Conservation (phyloP, 75 land plant genomes). For the Azolla pinnata region DNA sequence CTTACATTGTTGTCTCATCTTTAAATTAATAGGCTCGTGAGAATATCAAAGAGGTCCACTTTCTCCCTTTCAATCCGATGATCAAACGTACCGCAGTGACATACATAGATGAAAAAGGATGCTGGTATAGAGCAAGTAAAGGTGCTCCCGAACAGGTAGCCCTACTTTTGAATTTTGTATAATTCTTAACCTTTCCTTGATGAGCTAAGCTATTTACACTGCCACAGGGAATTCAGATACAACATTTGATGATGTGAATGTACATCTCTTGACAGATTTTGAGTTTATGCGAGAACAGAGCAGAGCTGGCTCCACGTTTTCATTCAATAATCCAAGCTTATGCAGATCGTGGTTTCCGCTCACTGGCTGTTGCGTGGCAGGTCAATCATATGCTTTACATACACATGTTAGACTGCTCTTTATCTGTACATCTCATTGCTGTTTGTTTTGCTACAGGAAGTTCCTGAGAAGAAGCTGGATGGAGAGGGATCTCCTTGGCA, state of each 20-base stretch:
- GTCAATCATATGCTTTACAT: conserved; percentile 4
- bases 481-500: conserved; percentile 67
- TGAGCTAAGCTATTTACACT: too few species aligned
- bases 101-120: conserved; percentile 30
- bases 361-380: conserved; percentile 71
- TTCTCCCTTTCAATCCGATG: conserved; percentile 48
- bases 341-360: conserved; percentile 74
- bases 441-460: too few species aligned
- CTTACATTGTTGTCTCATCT: background rate
- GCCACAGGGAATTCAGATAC: too few species aligned
- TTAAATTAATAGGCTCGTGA: conserved; percentile 31
- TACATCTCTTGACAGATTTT: too few species aligned
- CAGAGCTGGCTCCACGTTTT: conserved; percentile 40
- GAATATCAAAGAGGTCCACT: conserved; percentile 37
- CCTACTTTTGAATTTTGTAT: too few species aligned
- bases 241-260: too few species aligned
- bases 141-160: conserved; percentile 61
- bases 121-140: conserved; percentile 51
- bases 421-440: too few species aligned
- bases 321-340: conserved; percentile 49
- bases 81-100: conserved; percentile 53
- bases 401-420: too few species aligned
- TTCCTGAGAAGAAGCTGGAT: conserved; percentile 47
- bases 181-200: background rate
- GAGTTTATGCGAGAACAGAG: conserved; percentile 38